phyloP scores from a whole-genome alignment of 2,329 filamentous ascomycete species.

The Calonectria ilicicola region DNA sequence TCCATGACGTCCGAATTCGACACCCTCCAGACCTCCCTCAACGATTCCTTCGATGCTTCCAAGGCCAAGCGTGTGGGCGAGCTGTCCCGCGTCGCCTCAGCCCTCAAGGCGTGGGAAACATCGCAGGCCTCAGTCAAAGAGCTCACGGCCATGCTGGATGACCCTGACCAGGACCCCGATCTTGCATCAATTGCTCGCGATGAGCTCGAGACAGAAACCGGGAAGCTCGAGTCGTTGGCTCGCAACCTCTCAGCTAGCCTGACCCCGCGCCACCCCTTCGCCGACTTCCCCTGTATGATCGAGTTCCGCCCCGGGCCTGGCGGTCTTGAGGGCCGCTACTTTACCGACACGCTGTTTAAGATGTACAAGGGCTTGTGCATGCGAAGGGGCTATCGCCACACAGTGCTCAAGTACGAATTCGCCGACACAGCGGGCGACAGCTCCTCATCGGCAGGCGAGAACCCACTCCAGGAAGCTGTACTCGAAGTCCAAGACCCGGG shows the following conservation, averaged over 20 bases:
- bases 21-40: conserved; percentile 63
- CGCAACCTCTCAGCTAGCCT: conserved; percentile 79
- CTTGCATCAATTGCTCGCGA: conserved; percentile 83
- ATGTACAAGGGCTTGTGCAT: conserved; percentile 91
- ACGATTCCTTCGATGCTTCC: conserved; percentile 66
- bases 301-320: conserved; percentile 94
- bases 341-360: conserved; percentile 85
- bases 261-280: conserved; percentile 90
- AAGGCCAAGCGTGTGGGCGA: conserved; percentile 72
- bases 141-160: conserved; percentile 61
- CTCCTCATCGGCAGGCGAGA: conserved; percentile 68
- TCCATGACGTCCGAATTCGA: conserved; percentile 69
- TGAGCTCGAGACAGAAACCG: conserved; percentile 77
- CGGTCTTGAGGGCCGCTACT: conserved; percentile 90
- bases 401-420: conserved; percentile 83
- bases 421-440: conserved; percentile 71
- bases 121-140: conserved; percentile 66
- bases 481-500: conserved; percentile 83
- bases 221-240: conserved; percentile 72
- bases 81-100: conserved; percentile 67
- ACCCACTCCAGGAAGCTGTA: conserved; percentile 86
- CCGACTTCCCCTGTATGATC: conserved; percentile 87
- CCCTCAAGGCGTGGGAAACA: conserved; percentile 69
- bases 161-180: conserved; percentile 70
- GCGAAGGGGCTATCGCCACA: conserved; percentile 73